Evolutionary conservation across 345 rosid species (phyloP).

Genomic region (Salix udensis): DNA sequence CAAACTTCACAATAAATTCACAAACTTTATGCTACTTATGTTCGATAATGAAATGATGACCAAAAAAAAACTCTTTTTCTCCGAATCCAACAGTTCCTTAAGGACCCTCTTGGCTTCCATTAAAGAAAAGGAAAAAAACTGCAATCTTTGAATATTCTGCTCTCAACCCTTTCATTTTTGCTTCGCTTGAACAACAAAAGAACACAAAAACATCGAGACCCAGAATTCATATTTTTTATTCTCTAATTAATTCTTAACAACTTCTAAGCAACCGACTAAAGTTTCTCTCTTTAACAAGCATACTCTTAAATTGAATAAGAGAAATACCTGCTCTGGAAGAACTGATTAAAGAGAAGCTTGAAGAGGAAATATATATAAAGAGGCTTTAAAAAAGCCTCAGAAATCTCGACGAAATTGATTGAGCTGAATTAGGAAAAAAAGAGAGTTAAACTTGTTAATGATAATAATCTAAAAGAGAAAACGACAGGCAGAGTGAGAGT

Average conservation of each 20-base stretch:
- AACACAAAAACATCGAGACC: background rate
- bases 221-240: background rate
- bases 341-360: background rate
- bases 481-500: background rate
- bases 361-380: background rate
- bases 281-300: background rate
- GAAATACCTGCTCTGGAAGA: background rate
- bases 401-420: constrained; percentile 3
- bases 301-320: background rate
- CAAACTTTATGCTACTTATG: background rate
- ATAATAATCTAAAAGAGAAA: background rate
- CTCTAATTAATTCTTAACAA: background rate
- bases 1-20: background rate
- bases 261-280: background rate
- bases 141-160: background rate
- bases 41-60: background rate
- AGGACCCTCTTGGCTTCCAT: background rate
- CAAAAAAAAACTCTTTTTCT: background rate
- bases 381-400: background rate
- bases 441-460: background rate
- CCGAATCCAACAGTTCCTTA: background rate
- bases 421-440: background rate
- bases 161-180: background rate
- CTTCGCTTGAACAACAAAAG: background rate
- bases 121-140: background rate